phyloP scores from a whole-genome alignment of 768 basidiomycete genomes.

The Amanita rimosa region DNA sequence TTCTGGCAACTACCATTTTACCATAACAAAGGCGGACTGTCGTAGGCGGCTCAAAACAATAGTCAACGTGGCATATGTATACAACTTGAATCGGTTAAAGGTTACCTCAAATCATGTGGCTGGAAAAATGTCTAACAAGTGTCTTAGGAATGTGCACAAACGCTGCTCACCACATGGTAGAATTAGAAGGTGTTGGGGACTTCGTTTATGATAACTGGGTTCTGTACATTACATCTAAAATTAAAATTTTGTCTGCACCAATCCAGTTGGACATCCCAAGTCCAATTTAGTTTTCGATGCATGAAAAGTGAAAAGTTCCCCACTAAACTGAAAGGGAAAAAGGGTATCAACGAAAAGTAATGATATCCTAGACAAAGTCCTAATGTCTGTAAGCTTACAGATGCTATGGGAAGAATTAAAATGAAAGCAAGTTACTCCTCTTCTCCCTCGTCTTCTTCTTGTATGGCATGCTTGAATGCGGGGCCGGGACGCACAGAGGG shows the following conservation, averaged over 20 bases:
- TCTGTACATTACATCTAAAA: neutral
- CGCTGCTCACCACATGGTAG: constrained; percentile 17
- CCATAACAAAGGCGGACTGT: constrained; percentile 60
- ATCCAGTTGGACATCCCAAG: neutral
- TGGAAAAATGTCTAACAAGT: neutral
- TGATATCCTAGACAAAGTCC: neutral
- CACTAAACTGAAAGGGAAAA: neutral
- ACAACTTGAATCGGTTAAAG: constrained; percentile 57
- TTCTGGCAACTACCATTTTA: constrained; percentile 74
- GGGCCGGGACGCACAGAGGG: constrained; percentile 59
- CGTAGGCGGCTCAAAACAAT: constrained; percentile 69
- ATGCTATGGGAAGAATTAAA: neutral
- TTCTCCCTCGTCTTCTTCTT: constrained; percentile 82
- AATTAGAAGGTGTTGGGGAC: neutral
- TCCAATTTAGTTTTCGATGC: too few relatives aligned
- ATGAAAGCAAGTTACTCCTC: constrained; percentile 35
- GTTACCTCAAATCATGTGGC: constrained; percentile 22
- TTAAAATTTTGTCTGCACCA: neutral
- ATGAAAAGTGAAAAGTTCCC: neutral
- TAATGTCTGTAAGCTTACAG: constrained; percentile 3
- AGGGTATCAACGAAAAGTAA: constrained; percentile 3
- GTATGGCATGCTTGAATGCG: constrained; percentile 61
- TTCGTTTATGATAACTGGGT: neutral
- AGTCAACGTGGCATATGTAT: constrained; percentile 70
- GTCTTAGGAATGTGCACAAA: constrained; percentile 35